Conservation (phyloP, 2,329 filamentous ascomycete genomes). For the Didymella keratinophila region DNA sequence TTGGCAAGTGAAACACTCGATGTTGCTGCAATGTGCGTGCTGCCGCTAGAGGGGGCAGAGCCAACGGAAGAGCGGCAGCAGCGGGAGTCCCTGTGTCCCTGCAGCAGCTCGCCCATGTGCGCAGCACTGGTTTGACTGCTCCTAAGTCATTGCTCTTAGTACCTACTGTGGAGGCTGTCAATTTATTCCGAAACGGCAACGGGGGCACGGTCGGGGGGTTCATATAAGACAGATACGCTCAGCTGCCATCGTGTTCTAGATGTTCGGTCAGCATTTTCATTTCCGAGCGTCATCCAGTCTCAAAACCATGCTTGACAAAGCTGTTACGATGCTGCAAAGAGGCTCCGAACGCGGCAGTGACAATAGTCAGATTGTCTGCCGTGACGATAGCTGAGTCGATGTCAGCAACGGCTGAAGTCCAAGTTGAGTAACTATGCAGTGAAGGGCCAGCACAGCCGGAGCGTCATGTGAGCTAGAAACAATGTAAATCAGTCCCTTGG, state of each 20-base stretch:
- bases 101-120: conserved; percentile 20
- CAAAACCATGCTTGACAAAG: background rate
- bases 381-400: background rate
- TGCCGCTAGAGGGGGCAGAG: conserved; percentile 1
- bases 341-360: background rate
- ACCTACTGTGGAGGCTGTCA: conserved; percentile 13
- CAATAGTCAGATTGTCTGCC: background rate
- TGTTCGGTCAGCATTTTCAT: conserved; percentile 20
- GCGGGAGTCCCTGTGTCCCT: conserved; percentile 22
- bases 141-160: conserved; percentile 12
- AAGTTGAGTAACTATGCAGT: background rate
- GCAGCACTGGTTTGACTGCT: conserved; percentile 13
- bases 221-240: conserved; percentile 16
- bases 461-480: conserved; percentile 14
- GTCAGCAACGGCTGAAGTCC: conserved; percentile 6
- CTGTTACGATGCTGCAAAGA: background rate
- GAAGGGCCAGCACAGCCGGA: background rate
- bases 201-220: conserved; percentile 6
- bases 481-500: conserved; percentile 17
- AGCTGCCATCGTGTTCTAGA: conserved; percentile 11
- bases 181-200: conserved; percentile 27
- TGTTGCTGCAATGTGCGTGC: conserved; percentile 1
- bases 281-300: conserved; percentile 9
- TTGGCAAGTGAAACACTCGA: conserved; percentile 15
- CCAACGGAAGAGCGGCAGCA: conserved; percentile 5